Evolutionary conservation across 1,284 basidiomycete species (phyloP), one percentile per base, ranked within the genome.

Genomic region (Kalmanozyma brasiliensis): DNA sequence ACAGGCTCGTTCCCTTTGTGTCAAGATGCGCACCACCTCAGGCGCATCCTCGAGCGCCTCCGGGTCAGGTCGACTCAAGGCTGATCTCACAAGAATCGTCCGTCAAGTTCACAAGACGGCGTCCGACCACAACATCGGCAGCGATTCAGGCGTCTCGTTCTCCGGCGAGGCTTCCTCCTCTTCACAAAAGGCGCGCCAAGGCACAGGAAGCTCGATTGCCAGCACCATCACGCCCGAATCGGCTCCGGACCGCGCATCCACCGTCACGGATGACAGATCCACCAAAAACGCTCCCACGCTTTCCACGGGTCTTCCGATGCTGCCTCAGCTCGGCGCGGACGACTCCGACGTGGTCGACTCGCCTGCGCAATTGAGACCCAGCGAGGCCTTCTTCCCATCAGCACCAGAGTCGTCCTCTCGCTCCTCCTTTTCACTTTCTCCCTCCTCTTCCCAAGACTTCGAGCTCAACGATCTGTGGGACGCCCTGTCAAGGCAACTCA

Each of bases 111-210:
- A 62, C 59, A 53, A 58, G 43, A 63, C 64, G 3, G 60, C 65
- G 22, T 48, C 41, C 32, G 63, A 62, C n/a, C 61, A 70, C 55
- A 70, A 64, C 36, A 58, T 74, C 40, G 33, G 59, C 35, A 59
- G 52, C 46, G 73, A 74, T 44, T 74, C 73, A 16, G 69, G 73
- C 43, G 53, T 73, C 35, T 72, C 69, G 2, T 65, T 74, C 22
- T 52, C 49, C 8, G 41, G 36, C 29, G 55, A 56, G n/a, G 17
- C 38, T 11, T 43, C 45, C 7, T 20, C 46, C 2, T 19, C 32
- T 6, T 13, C 23, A n/a, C 26, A n/a, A 8, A 44, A 47, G 7
- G 45, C 29, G 7, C 61, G 59, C 11, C 48, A 58, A 47, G 56
- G 53, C 13, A 64, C 61, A 7, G 66, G 58, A 9, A 57, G 70